Evolutionary conservation across 495 filamentous ascomycete genomes (phyloP).

Genomic region (Hypoxylon fuscum): DNA sequence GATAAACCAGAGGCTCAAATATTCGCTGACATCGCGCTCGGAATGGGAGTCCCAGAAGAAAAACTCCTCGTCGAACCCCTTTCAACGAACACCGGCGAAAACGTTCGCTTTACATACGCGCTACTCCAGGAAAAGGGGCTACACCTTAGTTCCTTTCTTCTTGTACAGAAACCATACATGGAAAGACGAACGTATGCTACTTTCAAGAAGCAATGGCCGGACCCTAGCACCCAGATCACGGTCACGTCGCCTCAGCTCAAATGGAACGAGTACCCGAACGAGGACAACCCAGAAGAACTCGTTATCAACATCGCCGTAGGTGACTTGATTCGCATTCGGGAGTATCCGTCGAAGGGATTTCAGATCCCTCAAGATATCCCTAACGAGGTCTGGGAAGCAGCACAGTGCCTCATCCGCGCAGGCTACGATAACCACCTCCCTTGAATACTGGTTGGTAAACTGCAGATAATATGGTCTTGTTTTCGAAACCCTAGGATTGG

Average conservation of each 20-base stretch:
- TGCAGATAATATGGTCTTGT: too few species aligned
- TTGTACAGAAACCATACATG: conserved; percentile 56
- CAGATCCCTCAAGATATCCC: conserved; percentile 50
- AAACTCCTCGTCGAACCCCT: conserved; percentile 44
- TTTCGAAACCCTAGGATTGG: too few species aligned
- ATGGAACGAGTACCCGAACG: conserved; percentile 48
- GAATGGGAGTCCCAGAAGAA: conserved; percentile 40
- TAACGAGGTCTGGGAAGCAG: conserved; percentile 47
- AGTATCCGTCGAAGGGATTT: conserved; percentile 49
- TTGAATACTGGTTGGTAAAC: conserved; percentile 8
- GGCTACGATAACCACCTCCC: conserved; percentile 48
- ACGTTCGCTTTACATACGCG: conserved; percentile 49
- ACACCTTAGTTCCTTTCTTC: conserved; percentile 31
- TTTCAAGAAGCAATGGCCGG: conserved; percentile 52
- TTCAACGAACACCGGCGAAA: conserved; percentile 53
- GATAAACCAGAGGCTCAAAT: conserved; percentile 46
- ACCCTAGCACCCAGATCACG: conserved; percentile 26
- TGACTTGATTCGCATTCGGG: conserved; percentile 48
- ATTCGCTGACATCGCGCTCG: conserved; percentile 46
- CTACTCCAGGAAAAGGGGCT: conserved; percentile 40
- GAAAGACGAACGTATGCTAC: conserved; percentile 52
- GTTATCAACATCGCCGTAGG: conserved; percentile 52
- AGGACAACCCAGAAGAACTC: conserved; percentile 45
- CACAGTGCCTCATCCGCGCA: conserved; percentile 43
- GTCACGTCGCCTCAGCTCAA: conserved; percentile 47